These are phyloP conservation scores for Daldinia childiae DNA, from an alignment of 495 filamentous ascomycete genomes.

Conservation along the genomic window DNA sequence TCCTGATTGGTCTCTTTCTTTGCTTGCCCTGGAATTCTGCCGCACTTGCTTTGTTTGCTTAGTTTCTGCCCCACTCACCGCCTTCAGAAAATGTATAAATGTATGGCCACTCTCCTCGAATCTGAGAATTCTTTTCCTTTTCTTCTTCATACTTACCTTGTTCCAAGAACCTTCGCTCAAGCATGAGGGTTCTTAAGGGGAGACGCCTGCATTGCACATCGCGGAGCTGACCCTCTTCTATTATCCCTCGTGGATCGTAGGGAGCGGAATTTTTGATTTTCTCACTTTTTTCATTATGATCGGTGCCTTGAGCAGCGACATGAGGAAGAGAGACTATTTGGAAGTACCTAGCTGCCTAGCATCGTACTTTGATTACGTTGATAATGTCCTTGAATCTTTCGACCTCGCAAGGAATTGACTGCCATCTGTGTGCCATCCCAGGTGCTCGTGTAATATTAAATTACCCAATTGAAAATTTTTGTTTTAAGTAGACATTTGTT, in stretches of 20 bases:
- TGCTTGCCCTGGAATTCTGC: not conserved
- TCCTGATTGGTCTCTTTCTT: not conserved
- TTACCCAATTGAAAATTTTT: too few relatives aligned
- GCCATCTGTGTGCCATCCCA: too few relatives aligned
- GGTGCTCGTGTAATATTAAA: too few relatives aligned
- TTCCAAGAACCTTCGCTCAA: constrained; percentile 70
- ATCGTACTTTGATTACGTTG: too few relatives aligned
- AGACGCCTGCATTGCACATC: constrained; percentile 83
- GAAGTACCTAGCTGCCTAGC: too few relatives aligned
- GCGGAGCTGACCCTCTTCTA: constrained; percentile 74
- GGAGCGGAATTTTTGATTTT: constrained; percentile 48
- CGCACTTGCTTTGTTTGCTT: not conserved
- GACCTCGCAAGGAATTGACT: too few relatives aligned
- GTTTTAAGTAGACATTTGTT: too few relatives aligned
- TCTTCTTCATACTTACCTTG: constrained; percentile 82
- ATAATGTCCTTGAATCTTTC: too few relatives aligned
- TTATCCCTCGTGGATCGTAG: constrained; percentile 75
- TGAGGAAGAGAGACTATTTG: constrained; percentile 48
- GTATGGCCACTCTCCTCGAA: constrained; percentile 11
- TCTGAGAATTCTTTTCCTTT: constrained; percentile 44
- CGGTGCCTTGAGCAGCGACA: constrained; percentile 37
- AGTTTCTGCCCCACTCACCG: not conserved
- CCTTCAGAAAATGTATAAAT: constrained; percentile 32
- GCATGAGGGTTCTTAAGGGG: constrained; percentile 66
- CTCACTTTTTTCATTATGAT: constrained; percentile 39